Evolutionary conservation across 768 basidiomycete species (phyloP).

Genomic region (Tephrocybe sp.): DNA sequence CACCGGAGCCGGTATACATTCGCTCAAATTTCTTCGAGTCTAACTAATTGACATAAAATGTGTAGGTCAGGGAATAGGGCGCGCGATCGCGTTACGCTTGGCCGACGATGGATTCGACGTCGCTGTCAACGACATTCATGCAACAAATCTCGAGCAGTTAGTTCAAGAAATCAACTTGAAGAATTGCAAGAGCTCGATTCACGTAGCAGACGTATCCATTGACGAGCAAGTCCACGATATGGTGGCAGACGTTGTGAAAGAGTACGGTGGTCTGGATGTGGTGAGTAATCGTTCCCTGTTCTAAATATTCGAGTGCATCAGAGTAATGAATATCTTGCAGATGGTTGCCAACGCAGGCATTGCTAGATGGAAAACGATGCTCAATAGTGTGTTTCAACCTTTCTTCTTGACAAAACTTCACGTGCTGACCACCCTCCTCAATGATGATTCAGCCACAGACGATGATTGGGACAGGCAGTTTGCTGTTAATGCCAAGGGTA

Average conservation of each 20-base stretch:
- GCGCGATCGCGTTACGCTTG: constrained; percentile 18
- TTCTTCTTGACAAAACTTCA: no score
- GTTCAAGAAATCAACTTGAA: constrained; percentile 20
- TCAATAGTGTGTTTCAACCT: constrained; percentile 14
- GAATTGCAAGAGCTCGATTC: constrained; percentile 15
- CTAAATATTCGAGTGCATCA: background rate
- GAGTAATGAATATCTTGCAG: constrained; percentile 8
- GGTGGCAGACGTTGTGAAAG: constrained; percentile 16
- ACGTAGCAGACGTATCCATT: constrained; percentile 19
- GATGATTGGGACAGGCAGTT: constrained; percentile 40
- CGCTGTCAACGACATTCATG: constrained; percentile 34
- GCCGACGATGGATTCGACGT: constrained; percentile 21
- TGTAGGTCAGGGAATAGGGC: constrained; percentile 18
- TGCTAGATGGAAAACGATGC: constrained; percentile 11
- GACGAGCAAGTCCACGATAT: constrained; percentile 22
- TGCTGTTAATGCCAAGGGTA: constrained; percentile 53
- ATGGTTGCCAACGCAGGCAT: constrained; percentile 35
- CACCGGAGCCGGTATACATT: constrained; percentile 12
- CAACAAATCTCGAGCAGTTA: background rate
- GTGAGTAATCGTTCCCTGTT: constrained; percentile 23
- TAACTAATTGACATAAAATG: background rate
- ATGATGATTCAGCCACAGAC: constrained; percentile 32
- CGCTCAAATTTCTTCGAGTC: background rate
- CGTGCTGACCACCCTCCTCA: no score
- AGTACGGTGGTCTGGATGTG: constrained; percentile 28